Evolutionary conservation across 805 yeast genomes (phyloP), one percentile per base, ranked within the genome.

Genomic region (Pichia paraexigua): DNA sequence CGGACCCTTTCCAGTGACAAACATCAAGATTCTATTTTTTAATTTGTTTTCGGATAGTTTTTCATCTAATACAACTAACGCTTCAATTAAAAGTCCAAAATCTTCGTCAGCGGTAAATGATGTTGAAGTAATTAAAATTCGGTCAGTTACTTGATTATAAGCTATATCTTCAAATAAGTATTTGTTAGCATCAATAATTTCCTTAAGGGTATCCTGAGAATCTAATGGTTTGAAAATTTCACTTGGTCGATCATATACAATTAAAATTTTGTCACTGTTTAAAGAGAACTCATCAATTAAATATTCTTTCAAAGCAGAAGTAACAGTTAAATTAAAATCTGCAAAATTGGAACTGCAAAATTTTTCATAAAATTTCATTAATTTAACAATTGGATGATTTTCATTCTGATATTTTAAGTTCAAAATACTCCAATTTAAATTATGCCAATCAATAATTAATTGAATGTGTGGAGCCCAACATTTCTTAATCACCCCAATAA

Each of bases 1-100:
- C 0, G 98, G 98, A 0, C 99, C 99, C 64, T 91, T 92, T 0
- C 99, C 99, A 0, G 99, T 94, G n/a, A 94, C 84, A n/a, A 94
- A 68, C 49, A 89, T 78, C 40, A 81, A 65, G 1, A 91, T 61
- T 3, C 74, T 76, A 1, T 83, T 82, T 4, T 75, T 56, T 1
- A 56, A 35, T 13, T 59, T 56, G 11, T 57, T 58, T 21, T 55
- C 56, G 12, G 48, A 37, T 24, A 64, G 55, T 15, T 65, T 60
- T 12, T 58, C 54, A 47, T 86, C 91, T 56, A 88, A 83, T 22
- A 67, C 56, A 48, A 76, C 75, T 50, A 94, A 70, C 0, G 96
- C 89, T 12, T 82, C 79, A 18, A 92, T 69, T 18, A 94, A 68
- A 39, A 87, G 67, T 24, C 71, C 71, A 50, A 94, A 80, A 64